Evolutionary conservation across 371 early-diverging fungal species (phyloP), one percentile per base, ranked within the genome.

Genomic region (Capniomyces stellatus): DNA sequence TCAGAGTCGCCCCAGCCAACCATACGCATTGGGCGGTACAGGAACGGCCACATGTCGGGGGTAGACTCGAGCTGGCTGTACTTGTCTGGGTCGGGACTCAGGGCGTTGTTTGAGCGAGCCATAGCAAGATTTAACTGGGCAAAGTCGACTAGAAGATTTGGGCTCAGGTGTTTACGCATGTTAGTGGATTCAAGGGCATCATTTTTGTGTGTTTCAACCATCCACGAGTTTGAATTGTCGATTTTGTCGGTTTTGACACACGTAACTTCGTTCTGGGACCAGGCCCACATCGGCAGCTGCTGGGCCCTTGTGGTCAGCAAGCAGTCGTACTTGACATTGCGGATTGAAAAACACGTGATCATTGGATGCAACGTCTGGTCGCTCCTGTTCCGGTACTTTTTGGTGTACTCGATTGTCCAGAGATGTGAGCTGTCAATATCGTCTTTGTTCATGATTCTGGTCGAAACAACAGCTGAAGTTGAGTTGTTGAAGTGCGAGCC

Each of bases 41-140:
- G 63, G 43, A 97, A 69, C 28, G 96, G 93, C 99, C 99, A 99
- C 59, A 98, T 85, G 47, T 71, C 72, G 0, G 99, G 98, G 44
- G 71, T 63, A 35, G 94, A 93, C 18, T 88, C 83, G 13, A 98
- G 75, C 43, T 75, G 70, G 59, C 89, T 92, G 65, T 95, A 89
- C 69, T 95, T 90, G 68, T 96, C 92, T 1, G 87, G 88, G 64
- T 99, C 98, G 13, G 98, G 94, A 25, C 83, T 78, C 58, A 99
- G 76, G n/a, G 96, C 96, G 61, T 97, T 98, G 75, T 99, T 99
- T 18, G 91, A 85, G 1, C 83, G 84, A 85, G 86, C 94, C 99
- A 98, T 99, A 52, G 92, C 92, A 25, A 89, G 85, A 62, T 99
- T 98, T 54, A 94, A 71, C 70, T 98, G 91, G 56, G 89, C 67